These are phyloP conservation scores for Coniochaeta sp. DNA, from an alignment of 2,329 filamentous ascomycete species.

Conservation along the genomic window DNA sequence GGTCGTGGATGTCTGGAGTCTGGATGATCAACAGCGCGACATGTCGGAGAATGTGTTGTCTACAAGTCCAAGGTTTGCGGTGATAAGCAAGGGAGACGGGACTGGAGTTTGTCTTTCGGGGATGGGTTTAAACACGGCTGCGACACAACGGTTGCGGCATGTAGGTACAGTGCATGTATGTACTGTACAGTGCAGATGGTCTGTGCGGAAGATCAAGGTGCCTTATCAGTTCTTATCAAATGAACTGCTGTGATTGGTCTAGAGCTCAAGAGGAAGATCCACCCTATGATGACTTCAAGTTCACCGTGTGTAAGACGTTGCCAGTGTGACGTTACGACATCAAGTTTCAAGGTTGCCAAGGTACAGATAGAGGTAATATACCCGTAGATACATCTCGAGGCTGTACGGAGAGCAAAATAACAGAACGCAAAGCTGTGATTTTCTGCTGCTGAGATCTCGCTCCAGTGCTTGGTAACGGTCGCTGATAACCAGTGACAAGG, in stretches of 20 bases:
- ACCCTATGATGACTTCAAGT: not conserved
- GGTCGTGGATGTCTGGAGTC: not conserved
- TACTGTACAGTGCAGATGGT: not conserved
- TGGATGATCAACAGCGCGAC: not conserved
- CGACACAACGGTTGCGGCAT: not conserved
- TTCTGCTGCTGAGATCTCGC: not conserved
- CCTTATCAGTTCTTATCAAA: not conserved
- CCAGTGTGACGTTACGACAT: no score
- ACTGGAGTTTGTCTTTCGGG: not conserved
- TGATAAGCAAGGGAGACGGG: not conserved
- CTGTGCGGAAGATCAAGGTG: not conserved
- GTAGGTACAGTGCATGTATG: no score
- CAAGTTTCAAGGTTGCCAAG: no score
- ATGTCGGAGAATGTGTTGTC: not conserved
- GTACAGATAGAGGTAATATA: no score
- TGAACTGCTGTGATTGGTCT: not conserved
- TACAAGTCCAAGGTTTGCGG: not conserved
- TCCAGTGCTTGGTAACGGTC: not conserved
- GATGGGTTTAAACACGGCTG: not conserved
- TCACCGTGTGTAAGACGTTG: not conserved
- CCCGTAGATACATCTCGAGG: no score
- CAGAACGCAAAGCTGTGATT: not conserved
- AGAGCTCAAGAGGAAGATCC: not conserved
- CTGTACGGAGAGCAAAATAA: not conserved
- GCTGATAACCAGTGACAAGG: not conserved